These are phyloP conservation scores for Trichoderma pleuroti DNA, from an alignment of 2,329 filamentous ascomycete species.

Conservation along the genomic window DNA sequence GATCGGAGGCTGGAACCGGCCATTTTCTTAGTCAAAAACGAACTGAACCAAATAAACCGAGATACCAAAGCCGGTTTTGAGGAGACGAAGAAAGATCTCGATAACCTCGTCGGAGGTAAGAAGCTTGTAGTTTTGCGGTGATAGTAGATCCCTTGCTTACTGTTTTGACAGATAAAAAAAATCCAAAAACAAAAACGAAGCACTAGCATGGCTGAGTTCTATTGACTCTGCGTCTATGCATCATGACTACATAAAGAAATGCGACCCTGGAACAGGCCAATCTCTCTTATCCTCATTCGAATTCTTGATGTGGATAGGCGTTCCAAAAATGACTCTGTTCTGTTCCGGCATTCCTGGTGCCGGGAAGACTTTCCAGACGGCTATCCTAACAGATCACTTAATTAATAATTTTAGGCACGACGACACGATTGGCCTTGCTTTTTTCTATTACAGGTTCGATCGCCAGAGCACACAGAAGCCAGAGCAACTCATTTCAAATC, in stretches of 20 bases:
- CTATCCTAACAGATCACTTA: background rate
- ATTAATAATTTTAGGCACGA: background rate
- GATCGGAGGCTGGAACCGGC: background rate
- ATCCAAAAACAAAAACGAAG: background rate
- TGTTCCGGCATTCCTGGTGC: background rate
- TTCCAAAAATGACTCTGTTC: background rate
- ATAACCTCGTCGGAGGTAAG: background rate
- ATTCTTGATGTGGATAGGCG: too few species aligned
- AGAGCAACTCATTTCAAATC: background rate
- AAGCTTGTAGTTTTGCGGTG: background rate
- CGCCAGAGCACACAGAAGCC: background rate
- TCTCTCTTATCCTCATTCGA: too few species aligned
- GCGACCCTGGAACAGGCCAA: background rate
- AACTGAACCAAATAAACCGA: background rate
- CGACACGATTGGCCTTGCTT: background rate
- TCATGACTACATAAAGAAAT: background rate
- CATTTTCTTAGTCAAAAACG: background rate
- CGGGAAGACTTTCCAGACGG: background rate
- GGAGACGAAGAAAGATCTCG: background rate
- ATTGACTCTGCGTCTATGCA: background rate
- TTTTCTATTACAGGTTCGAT: background rate
- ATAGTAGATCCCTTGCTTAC: background rate
- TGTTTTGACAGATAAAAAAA: background rate
- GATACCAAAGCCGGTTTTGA: background rate
- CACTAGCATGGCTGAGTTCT: background rate